Evolutionary conservation across 345 rosid species (phyloP), one percentile per base, ranked within the genome.

Genomic region (Cardamine chenopodiifolia): DNA sequence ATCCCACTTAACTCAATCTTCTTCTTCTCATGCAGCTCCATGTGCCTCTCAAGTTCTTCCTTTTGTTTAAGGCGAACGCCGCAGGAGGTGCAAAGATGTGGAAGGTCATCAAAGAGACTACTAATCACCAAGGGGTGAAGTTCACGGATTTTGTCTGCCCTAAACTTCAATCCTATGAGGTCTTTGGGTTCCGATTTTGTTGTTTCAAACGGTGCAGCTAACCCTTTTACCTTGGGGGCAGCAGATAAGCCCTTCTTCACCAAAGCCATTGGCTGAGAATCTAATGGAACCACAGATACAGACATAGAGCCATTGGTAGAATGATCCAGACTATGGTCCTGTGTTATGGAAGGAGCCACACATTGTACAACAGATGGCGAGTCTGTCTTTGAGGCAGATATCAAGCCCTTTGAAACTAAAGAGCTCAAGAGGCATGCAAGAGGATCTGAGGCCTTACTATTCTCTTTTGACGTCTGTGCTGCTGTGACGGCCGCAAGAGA

Each of bases 381-480:
- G 66, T 83, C 88, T 0, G 80, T 68, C 81, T 87, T 88, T 18
- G 93, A 85, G 65, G 92, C 86, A 70, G 93, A 88, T 82, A 95
- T 94, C 83, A 92, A 74, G 68, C 99, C 98, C 85, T 89, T 92
- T 15, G 96, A 86, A 78, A 89, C 92, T 73, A 95, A 86, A n/a
- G 98, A 82, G 87, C 92, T 88, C 83, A 95, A 83, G 77, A 95
- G 96, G 72, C 69, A 82, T 9, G 97, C 86, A 65, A 95, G 70
- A 45, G 97, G 98, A 80, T 82, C 86, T 18, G 83, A 29, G 78
- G 79, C 73, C 79, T 86, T 84, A 74, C 69, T 80, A 45, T 68
- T 85, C 53, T 56, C 81, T 71, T 76, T 69, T 31, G 89, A 68
- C 73, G 84, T 65, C 71, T 82, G 77, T 57, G 64, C 57, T 20